phyloP scores from a whole-genome alignment of 164 flowering plant genomes.

The Cinnamomum micranthum region DNA sequence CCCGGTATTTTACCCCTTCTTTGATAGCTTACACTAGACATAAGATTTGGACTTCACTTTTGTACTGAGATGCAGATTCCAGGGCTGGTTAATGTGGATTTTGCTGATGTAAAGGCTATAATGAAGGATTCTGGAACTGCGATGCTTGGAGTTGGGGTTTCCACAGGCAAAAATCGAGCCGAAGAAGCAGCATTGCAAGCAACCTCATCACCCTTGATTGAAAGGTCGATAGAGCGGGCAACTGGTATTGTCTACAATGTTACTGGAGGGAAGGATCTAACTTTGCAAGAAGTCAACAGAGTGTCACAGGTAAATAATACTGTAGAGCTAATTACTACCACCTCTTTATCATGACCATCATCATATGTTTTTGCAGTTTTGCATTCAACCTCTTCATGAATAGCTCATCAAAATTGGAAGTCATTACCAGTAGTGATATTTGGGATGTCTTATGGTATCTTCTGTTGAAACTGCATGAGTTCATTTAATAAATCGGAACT shows the following conservation, averaged over 20 bases:
- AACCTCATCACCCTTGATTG: constrained; percentile 87
- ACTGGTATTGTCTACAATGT: constrained; percentile 96
- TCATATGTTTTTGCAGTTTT: not conserved
- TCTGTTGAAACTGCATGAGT: not conserved
- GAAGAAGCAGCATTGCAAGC: constrained; percentile 99
- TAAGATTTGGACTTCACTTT: not conserved
- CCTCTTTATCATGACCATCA: not conserved
- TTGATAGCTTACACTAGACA: not conserved
- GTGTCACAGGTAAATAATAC: constrained; percentile 75
- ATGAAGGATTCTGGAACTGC: constrained; percentile 99
- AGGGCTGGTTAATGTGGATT: constrained; percentile 96
- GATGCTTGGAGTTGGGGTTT: constrained; percentile 99
- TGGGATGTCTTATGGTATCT: not conserved
- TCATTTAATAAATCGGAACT: not conserved
- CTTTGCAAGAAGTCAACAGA: constrained; percentile 95
- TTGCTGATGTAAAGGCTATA: constrained; percentile 98
- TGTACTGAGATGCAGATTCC: constrained; percentile 64
- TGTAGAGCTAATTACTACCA: not conserved
- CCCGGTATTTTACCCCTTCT: not conserved
- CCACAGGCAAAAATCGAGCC: constrained; percentile 97
- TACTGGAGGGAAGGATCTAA: constrained; percentile 97
- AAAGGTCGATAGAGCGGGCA: constrained; percentile 89
- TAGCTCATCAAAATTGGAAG: too few relatives aligned
- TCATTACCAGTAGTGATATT: not conserved
- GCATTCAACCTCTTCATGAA: not conserved